Evolutionary conservation across 176 grass and related monocot species (phyloP), one percentile per base, ranked within the genome.

Genomic region (Phragmites australis): DNA sequence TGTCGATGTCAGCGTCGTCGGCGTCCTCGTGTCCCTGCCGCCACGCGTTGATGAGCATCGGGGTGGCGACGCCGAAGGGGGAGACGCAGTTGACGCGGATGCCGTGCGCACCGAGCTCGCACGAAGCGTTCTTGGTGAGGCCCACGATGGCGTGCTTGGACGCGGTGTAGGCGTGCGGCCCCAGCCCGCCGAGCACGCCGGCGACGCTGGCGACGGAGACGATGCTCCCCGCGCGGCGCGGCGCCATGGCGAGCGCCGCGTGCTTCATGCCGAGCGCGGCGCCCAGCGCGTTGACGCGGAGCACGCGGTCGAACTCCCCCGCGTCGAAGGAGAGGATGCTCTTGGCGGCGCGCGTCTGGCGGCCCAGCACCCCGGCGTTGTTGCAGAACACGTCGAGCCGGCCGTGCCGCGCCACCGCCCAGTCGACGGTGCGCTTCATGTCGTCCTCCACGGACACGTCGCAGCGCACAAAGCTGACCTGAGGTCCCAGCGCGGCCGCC

Each of bases 131-230:
- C 90, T 89, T 93, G 70, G 97, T 99, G 26, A 99, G 90, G 12
- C 97, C 97, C 5, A 99, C 93, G 68, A 99, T 50, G 30, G 97
- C 97, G 87, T 99, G 97, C 92, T 99, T 93, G 63, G 97, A 99
- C 0, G 97, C 93, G 0, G 97, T 93, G 88, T 99, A 99, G 3
- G 93, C 97, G 89, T 99, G 97, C 0, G 97, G 93, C 14, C 97
- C 96, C 1, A 99, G 90, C 0, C 96, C 96, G 60, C 96, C 96
- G n/a, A 93, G 64, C 42, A 99, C 90, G 3, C 96, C 93, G 8
- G 96, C 96, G 5, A 99, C 96, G 83, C 96, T 99, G 14, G 96
- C 90, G 25, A 99, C 83, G 41, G 96, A 99, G 43, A 99, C 79
- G 62, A 99, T 90, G 90, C 90, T 86, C 6, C 96, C 96, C 13